A percentile compares a stretch with the other conserved stretches of the same genome.
phyloP scores from a whole-genome alignment of 2,329 filamentous ascomycete genomes.

The Alternaria ethzedia region DNA sequence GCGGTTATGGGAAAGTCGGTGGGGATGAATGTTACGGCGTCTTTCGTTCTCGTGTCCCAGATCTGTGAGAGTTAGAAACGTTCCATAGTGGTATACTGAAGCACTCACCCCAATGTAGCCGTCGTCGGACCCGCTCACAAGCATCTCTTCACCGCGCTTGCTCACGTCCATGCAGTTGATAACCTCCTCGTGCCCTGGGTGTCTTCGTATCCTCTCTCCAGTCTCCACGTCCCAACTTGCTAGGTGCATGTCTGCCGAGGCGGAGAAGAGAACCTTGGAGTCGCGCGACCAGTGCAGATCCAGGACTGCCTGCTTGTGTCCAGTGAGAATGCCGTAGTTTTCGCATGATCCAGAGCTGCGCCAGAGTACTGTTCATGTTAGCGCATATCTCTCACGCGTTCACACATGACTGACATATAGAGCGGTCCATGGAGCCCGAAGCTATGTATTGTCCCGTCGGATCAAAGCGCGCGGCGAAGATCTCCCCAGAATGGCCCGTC shows the following conservation, averaged over 20 bases:
- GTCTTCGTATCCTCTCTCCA: constrained; percentile 87
- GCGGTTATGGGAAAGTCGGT: constrained; percentile 93
- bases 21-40: constrained; percentile 84
- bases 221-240: constrained; percentile 95
- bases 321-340: constrained; percentile 87
- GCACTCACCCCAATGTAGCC: constrained; percentile 74
- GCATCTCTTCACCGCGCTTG: constrained; percentile 85
- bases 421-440: constrained; percentile 93
- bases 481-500: constrained; percentile 77
- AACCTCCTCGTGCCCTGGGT: constrained; percentile 93
- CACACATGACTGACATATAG: constrained; percentile 69
- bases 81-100: rapidly evolving
- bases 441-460: constrained; percentile 87
- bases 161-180: constrained; percentile 91
- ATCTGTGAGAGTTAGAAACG: constrained; percentile 56
- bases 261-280: constrained; percentile 86
- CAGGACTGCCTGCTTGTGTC: constrained; percentile 88
- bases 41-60: constrained; percentile 93
- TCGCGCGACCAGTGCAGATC: constrained; percentile 98
- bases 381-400: constrained; percentile 15
- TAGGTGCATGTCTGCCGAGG: constrained; percentile 90
- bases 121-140: constrained; percentile 93
- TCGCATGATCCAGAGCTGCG: constrained; percentile 90
- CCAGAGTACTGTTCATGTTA: constrained; percentile 76
- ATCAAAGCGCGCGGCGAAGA: constrained; percentile 91